Evolutionary conservation across 148 eudicot species (phyloP), one percentile per base, ranked within the genome.

Genomic region (Beta vulgaris): DNA sequence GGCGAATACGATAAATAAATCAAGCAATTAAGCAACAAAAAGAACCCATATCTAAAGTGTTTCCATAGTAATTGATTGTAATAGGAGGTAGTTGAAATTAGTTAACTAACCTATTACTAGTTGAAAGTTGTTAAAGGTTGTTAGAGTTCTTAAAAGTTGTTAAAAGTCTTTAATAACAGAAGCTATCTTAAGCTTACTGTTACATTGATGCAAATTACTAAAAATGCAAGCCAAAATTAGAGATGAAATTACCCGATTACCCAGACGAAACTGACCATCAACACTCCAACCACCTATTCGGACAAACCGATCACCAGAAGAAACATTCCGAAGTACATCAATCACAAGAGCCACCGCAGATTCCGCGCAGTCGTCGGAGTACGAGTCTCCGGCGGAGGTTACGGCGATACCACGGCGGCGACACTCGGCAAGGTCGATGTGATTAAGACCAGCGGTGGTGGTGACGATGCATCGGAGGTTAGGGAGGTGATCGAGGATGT

Each of bases 291-390:
- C 46, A n/a, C 93, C 88, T 28, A 64, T 71, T 0, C 85, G 78
- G 21, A 93, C 90, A 61, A 72, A 89, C 59, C 90, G 84, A 72
- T 89, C 78, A 13, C 82, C 87, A 29, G 81, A 85, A 10, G 80
- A 76, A 44, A 93, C 70, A 63, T 60, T 86, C 65, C 97, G 79
- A 16, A 91, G 48, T 0, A 89, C 88, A 72, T 89, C 90, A 55
- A 93, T 23, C 32, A 89, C 14, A 21, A 93, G 74, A 26, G 84
- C 88, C 7, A 93, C 93, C 0, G 97, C 90, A 16, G 66, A 18
- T 43, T 93, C 97, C 5, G 98, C 98, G 8, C 86, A 88, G 65
- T 91, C 93, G 10, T 71, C 82, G 25, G 92, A 73, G 75, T 73
- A 85, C 16, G 81, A n/a, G 3, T 40, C 43, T 19, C 80, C 79